These are phyloP conservation scores for Isabelozyma pseudorhagii DNA, from an alignment of 805 yeast genomes.

Conservation along the genomic window DNA sequence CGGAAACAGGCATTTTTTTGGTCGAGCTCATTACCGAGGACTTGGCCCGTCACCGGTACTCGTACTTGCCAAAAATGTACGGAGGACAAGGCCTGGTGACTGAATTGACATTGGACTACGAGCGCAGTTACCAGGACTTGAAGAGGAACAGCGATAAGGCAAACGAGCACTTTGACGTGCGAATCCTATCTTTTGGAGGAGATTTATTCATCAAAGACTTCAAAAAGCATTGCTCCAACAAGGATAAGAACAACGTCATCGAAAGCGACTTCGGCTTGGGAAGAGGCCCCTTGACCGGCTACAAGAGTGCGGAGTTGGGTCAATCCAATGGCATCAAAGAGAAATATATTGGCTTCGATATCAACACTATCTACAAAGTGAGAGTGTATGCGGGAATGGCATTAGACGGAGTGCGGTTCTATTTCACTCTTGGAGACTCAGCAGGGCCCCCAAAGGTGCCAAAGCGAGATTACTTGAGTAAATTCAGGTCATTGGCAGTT, in stretches of 20 bases:
- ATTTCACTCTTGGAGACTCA: slow-evolving; percentile 7
- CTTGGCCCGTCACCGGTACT: slow-evolving; percentile 55
- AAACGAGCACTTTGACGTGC: slow-evolving; percentile 42
- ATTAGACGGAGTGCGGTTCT: slow-evolving; percentile 75
- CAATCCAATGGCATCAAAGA: slow-evolving; percentile 17
- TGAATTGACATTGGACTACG: slow-evolving; percentile 47
- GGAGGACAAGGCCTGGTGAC: slow-evolving; percentile 63
- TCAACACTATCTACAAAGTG: slow-evolving; percentile 44
- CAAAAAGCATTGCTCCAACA: slow-evolving; percentile 20
- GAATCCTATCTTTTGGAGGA: slow-evolving; percentile 58
- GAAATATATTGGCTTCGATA: slow-evolving; percentile 28
- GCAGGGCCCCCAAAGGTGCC: slow-evolving; percentile 44
- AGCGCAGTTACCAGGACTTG: slow-evolving; percentile 29
- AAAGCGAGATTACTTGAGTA: slow-evolving; percentile 39
- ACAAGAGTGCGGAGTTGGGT: slow-evolving; percentile 36
- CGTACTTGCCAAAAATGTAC: slow-evolving; percentile 53
- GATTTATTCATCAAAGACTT: slow-evolving; percentile 58
- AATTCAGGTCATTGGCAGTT: slow-evolving; percentile 13
- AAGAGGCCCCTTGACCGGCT: slow-evolving; percentile 35
- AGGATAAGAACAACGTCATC: slow-evolving; percentile 9
- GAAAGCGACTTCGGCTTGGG: slow-evolving; percentile 41
- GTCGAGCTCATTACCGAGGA: slow-evolving; percentile 65
- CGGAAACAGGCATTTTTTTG: slow-evolving; percentile 68
- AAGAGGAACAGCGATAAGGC: slow-evolving; percentile 23
- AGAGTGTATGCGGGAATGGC: slow-evolving; percentile 74